Evolutionary conservation across 164 flowering plant species (phyloP).

Genomic region (Dillenia suffruticosa): DNA sequence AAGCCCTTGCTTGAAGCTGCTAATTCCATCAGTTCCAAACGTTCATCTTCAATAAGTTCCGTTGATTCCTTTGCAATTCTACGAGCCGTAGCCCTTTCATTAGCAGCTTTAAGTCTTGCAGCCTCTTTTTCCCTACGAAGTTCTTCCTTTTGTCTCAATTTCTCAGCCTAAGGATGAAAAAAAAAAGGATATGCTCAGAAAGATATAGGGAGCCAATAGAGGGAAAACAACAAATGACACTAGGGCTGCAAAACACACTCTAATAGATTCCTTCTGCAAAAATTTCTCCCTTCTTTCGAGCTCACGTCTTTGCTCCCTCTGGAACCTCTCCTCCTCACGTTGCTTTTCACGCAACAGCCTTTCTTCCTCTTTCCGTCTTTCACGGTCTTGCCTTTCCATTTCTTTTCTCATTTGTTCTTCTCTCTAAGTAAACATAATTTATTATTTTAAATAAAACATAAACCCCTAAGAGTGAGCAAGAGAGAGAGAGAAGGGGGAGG

Average conservation of each 20-base stretch:
- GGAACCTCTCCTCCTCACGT: conserved; percentile 80
- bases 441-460: conserved; percentile 5
- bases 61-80: conserved; percentile 85
- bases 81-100: conserved; percentile 85
- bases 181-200: background rate
- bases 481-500: no score
- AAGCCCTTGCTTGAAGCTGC: conserved; percentile 68
- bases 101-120: conserved; percentile 79
- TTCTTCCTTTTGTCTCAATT: conserved; percentile 82
- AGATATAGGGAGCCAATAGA: background rate
- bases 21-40: conserved; percentile 89
- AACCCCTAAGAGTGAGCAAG: background rate
- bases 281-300: conserved; percentile 76
- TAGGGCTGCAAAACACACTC: conserved; percentile 38
- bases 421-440: conserved; percentile 33
- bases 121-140: conserved; percentile 78
- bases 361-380: conserved; percentile 90
- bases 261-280: conserved; percentile 66
- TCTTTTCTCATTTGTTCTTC: conserved; percentile 90
- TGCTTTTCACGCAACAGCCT: conserved; percentile 82
- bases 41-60: conserved; percentile 93
- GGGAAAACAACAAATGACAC: background rate
- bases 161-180: conserved; percentile 62
- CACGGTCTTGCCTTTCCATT: conserved; percentile 91
- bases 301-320: conserved; percentile 87